Evolutionary conservation across 306 rosid genomes (phyloP), one percentile per base, ranked within the genome.

Genomic region (Ceratonia siliqua): DNA sequence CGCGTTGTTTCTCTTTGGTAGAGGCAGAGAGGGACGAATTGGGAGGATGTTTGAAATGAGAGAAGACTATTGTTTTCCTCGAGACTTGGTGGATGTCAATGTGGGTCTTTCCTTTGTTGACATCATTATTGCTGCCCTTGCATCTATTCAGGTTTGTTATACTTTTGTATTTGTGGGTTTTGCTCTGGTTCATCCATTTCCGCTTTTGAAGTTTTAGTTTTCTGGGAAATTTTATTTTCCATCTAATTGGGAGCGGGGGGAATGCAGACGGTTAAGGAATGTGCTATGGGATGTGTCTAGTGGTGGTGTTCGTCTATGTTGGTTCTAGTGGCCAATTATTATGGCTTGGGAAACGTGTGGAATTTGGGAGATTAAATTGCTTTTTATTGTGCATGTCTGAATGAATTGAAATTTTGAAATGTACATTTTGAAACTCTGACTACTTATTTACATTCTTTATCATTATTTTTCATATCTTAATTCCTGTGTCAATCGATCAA

Each of bases 71-170:
- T 88, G 98, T 78, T 90, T 91, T 71, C 90, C 96, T 24, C 76
- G 56, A 30, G 82, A 41, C 12, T 52, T 90, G 76, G 77, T 82
- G 22, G 90, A 81, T 70, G 89, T 88, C 24, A 82, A 84, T 86
- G 86, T 79, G 68, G 84, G 78, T 79, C 90, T 91, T 71, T 92
- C 97, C 78, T 59, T 94, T 28, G 59, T 91, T 79, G 87, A 87
- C 66, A 91, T 82, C 62, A 36, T 87, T 53, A 62, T 94, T 81
- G 85, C 93, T 36, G 76, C 63, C 81, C 75, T 94, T 58, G 91
- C 97, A 14, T 87, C 72, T 72, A 82, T 61, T 73, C 98, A 94
- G 98, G 98, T 94, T 84, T 78, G 59, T 62, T 62, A 5, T 41
- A 11, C 28, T 43, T 27, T 63, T 70, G 8, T 28, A 75, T 62